Conservation (phyloP, 495 filamentous ascomycete genomes). For the Massariosphaeria phaeospora region DNA sequence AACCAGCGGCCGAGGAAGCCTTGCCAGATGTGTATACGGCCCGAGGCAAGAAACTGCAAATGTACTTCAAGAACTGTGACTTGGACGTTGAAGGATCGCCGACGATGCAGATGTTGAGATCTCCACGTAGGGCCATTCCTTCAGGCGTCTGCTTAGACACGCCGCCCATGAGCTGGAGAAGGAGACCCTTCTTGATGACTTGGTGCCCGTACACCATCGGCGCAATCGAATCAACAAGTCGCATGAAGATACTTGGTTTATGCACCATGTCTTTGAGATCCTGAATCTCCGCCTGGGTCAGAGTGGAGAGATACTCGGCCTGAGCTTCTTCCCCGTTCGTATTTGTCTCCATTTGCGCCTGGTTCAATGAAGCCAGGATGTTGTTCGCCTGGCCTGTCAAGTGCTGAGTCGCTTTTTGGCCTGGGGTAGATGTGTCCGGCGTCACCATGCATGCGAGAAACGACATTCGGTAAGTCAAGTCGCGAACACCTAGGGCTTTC, state of each 20-base stretch:
- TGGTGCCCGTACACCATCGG: conserved; percentile 97
- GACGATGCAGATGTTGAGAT: conserved; percentile 98
- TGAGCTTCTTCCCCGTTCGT: conserved; percentile 78
- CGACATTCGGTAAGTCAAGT: conserved; percentile 93
- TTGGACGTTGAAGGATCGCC: conserved; percentile 98
- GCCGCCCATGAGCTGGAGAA: conserved; percentile 89
- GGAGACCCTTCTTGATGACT: conserved; percentile 93
- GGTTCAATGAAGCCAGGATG: conserved; percentile 75
- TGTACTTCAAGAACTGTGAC: conserved; percentile 97
- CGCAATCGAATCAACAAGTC: conserved; percentile 91
- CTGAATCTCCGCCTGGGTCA: conserved; percentile 79
- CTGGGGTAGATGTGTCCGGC: conserved; percentile 76
- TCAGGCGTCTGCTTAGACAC: conserved; percentile 86
- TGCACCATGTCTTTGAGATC: conserved; percentile 91
- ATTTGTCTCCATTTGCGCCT: conserved; percentile 57
- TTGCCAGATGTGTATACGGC: conserved; percentile 98
- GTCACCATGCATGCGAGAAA: conserved; percentile 98
- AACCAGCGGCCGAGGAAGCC: conserved; percentile 93
- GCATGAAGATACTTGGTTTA: conserved; percentile 86
- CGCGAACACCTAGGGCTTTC: conserved; percentile 87
- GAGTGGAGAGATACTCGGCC: conserved; percentile 74
- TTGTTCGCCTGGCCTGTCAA: conserved; percentile 68
- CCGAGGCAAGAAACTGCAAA: conserved; percentile 90
- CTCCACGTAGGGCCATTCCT: conserved; percentile 88
- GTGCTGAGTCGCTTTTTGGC: conserved; percentile 57